Conservation (phyloP, 345 rosid species). For the Gossypium longicalyx region DNA sequence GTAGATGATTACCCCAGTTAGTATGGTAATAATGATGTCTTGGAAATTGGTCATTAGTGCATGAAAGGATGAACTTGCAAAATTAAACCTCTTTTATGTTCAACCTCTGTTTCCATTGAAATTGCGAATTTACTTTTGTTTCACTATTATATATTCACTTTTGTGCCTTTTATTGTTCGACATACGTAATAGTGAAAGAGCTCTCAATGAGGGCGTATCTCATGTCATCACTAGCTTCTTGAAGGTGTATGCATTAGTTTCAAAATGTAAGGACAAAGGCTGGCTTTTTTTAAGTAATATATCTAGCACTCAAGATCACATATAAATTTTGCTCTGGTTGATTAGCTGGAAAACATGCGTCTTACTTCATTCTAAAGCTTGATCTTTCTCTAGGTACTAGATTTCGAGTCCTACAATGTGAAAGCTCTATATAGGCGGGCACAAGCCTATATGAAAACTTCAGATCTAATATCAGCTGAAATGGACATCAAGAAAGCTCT, state of each 20-base stretch:
- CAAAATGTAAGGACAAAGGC: background rate
- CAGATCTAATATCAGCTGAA: constrained; percentile 45
- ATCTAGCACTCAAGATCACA: background rate
- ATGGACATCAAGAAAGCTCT: constrained; percentile 52
- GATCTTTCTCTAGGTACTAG: constrained; percentile 39
- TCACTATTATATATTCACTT: background rate
- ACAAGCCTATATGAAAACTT: constrained; percentile 46
- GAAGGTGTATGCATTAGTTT: background rate
- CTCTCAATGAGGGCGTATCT: background rate
- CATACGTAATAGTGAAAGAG: background rate
- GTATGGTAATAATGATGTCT: background rate
- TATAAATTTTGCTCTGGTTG: background rate
- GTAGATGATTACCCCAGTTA: background rate
- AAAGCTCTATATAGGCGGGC: constrained; percentile 65
- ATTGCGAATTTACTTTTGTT: background rate
- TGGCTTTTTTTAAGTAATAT: background rate
- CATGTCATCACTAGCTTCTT: background rate
- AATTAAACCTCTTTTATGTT: background rate
- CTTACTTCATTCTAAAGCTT: constrained; percentile 9
- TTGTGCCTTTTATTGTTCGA: background rate
- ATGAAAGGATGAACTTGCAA: background rate
- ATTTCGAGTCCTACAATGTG: constrained; percentile 39
- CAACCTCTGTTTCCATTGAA: background rate
- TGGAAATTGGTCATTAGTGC: background rate
- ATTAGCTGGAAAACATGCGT: background rate